Evolutionary conservation across 306 rosid species (phyloP), one percentile per base, ranked within the genome.

Genomic region (Quercus gilva): DNA sequence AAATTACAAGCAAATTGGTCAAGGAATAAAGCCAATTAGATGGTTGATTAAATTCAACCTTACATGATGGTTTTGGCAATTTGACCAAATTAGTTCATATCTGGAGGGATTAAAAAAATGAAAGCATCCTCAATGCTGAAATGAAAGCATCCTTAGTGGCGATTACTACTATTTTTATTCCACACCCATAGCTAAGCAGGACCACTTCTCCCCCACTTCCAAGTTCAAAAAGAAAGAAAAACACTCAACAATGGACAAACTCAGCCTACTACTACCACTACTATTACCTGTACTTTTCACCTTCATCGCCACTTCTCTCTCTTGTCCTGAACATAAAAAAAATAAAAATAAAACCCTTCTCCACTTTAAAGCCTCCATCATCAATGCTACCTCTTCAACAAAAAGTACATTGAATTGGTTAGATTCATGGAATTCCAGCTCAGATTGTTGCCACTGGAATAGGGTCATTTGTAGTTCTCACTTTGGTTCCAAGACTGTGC

Each of bases 371-470:
- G 53, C 71, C 51, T 73, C 82, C 20, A 45, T 82, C 8, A 3
- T 58, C 35, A 65, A 56, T 2, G n/a, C 19, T 6, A 52, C 73
- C 7, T n/a, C 73, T 41, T 23, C 67, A 25, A 1, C 18, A 23
- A 4, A 73, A 43, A 64, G 5, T 5, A 29, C 33, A 29, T 2
- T 28, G 5, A 31, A 6, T 41, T 1, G 11, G 11, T 72, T 78
- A 60, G 76, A 78, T 10, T 77, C 86, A 21, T 82, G 82, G 82
- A 78, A 74, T 21, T 76, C 82, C 13, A 75, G 72, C 20, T 78
- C 68, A 35, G 79, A 82, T 64, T 77, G 79, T 70, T 82, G 85
- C 53, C 49, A 13, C 1, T 77, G 85, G 85, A 72, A 77, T 9
- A 58, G 82, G 33, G 82, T 82, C 23, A 55, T 3, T 68, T 29